Evolutionary conservation across 176 grass and related monocot genomes (phyloP).

Genomic region (Avena eriantha): DNA sequence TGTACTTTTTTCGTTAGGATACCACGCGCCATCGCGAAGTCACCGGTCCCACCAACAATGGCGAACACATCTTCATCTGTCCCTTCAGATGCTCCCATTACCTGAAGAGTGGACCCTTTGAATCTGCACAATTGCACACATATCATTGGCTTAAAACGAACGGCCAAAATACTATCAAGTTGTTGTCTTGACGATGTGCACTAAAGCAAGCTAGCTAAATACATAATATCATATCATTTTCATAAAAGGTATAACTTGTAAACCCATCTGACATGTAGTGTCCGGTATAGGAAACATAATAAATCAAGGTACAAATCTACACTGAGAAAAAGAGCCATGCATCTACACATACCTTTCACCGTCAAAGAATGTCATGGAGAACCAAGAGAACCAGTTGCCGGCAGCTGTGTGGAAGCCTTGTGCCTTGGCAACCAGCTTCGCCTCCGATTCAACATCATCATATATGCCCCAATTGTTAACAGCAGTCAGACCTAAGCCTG

Average conservation of each 20-base stretch:
- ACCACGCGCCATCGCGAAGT: slow-evolving; percentile 10
- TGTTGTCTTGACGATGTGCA: too few species aligned
- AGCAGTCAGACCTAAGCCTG: too few species aligned
- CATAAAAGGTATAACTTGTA: too few species aligned
- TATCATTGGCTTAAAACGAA: too few species aligned
- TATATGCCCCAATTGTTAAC: not conserved
- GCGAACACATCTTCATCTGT: not conserved
- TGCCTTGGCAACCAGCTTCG: not conserved
- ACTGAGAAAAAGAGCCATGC: not conserved
- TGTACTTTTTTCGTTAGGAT: not conserved
- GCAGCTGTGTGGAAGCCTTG: not conserved
- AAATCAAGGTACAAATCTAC: not conserved
- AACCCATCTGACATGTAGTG: too few species aligned
- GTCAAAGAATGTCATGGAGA: not conserved
- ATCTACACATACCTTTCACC: not conserved
- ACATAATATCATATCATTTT: too few species aligned
- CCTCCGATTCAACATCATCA: not conserved
- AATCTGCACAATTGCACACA: not conserved
- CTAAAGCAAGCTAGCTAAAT: too few species aligned
- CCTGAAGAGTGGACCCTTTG: slow-evolving; percentile 19
- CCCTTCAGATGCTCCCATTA: slow-evolving; percentile 4
- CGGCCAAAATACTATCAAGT: too few species aligned
- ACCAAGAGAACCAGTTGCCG: not conserved
- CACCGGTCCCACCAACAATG: slow-evolving; percentile 22
- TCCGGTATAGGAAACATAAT: too few species aligned